Evolutionary conservation across 2,329 filamentous ascomycete genomes (phyloP).

Genomic region (Dactylellina drechsleri): DNA sequence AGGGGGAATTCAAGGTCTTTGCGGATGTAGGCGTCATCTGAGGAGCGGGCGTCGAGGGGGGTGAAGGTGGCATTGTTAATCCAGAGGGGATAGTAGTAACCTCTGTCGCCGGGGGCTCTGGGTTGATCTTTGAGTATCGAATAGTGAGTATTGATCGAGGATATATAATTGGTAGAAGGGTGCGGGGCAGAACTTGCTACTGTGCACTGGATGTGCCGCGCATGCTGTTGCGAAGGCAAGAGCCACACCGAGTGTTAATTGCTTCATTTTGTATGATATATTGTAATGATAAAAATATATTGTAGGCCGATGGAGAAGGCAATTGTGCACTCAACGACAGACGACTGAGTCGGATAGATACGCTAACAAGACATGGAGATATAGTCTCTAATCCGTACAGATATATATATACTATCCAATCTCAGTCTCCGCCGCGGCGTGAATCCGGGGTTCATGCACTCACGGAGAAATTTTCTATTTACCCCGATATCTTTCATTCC

Average conservation of each 20-base stretch:
- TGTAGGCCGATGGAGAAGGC: no score
- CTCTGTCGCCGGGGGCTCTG: conserved; percentile 23
- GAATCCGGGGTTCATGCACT: no score
- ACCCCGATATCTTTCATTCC: no score
- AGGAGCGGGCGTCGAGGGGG: neutral
- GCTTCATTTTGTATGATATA: neutral
- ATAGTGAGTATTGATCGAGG: neutral
- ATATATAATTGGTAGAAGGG: neutral
- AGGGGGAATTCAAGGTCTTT: conserved; percentile 28
- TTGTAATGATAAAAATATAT: no score
- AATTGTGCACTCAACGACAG: no score
- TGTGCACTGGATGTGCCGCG: neutral
- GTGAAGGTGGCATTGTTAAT: conserved; percentile 17
- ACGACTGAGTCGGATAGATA: no score
- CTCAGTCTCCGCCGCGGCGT: no score
- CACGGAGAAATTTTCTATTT: no score
- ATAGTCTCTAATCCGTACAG: no score
- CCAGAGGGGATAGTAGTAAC: conserved; percentile 29
- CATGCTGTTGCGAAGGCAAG: neutral
- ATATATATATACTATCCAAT: no score
- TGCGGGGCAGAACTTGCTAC: neutral
- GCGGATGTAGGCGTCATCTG: conserved; percentile 17
- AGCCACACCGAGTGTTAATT: neutral
- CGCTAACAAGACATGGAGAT: no score
- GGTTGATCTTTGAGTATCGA: conserved; percentile 5